A percentile compares a stretch with the other conserved stretches of the same genome.
Conservation (phyloP, 306 rosid species). For the Castanospermum australe region DNA sequence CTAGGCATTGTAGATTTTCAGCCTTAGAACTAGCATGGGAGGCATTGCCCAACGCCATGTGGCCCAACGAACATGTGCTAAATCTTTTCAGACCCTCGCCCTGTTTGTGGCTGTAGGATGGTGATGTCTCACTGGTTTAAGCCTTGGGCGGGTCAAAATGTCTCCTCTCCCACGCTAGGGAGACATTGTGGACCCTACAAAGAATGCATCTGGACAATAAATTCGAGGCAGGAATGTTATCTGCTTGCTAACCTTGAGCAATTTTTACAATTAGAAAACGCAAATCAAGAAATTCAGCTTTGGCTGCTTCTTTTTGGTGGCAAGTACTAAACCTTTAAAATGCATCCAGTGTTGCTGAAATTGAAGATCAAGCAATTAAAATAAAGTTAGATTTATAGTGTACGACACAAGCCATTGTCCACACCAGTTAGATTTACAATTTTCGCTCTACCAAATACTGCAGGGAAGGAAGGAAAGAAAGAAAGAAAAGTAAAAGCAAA, state of each 20-base stretch:
- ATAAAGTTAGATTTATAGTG: no score
- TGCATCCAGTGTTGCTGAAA: background rate
- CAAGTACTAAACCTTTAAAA: background rate
- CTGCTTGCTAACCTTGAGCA: background rate
- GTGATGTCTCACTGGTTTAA: background rate
- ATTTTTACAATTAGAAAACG: background rate
- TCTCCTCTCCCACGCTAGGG: background rate
- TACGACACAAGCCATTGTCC: no score
- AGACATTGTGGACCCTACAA: background rate
- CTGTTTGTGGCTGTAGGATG: background rate
- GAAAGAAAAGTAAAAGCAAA: no score
- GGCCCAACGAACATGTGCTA: background rate
- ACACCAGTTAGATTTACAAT: no score
- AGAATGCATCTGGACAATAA: background rate
- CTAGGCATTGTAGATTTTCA: background rate
- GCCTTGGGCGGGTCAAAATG: background rate
- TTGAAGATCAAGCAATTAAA: background rate
- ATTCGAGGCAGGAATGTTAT: background rate
- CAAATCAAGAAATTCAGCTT: background rate
- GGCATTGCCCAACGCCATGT: background rate
- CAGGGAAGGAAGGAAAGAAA: no score
- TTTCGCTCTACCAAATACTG: no score
- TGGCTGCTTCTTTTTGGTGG: background rate
- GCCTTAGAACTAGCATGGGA: background rate
- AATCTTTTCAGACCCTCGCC: background rate